A percentile compares a stretch with the other conserved stretches of the same genome.
Conservation (phyloP, 116 monocot genomes). For the Phalaenopsis hybrid region DNA sequence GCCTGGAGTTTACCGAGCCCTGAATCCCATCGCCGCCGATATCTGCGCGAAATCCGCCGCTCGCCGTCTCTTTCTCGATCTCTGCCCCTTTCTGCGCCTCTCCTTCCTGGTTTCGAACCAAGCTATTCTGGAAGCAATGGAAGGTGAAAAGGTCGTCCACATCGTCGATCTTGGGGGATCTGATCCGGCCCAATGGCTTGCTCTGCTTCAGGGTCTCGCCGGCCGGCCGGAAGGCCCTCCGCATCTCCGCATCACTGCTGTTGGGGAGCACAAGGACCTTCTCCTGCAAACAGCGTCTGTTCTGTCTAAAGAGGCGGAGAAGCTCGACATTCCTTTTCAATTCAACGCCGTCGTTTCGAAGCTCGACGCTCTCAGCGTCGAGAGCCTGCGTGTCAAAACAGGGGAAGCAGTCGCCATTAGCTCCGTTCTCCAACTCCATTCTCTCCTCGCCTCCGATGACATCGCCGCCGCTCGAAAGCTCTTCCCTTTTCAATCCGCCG, state of each 20-base stretch:
- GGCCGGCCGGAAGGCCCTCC: constrained; percentile 66
- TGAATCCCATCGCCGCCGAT: constrained; percentile 10
- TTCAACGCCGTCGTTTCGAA: constrained; percentile 55
- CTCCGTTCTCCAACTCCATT: constrained; percentile 61
- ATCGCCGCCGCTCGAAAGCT: not conserved
- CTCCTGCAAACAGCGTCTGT: constrained; percentile 32
- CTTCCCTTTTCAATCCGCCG: constrained; percentile 10
- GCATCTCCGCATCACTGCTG: constrained; percentile 64
- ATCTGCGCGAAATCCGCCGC: constrained; percentile 14
- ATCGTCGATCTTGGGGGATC: constrained; percentile 56
- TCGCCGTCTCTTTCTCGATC: constrained; percentile 52
- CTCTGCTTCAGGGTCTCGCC: constrained; percentile 54
- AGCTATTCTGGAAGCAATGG: constrained; percentile 72
- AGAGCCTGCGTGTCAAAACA: constrained; percentile 60
- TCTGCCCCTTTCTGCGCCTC: constrained; percentile 68
- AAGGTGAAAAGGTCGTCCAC: constrained; percentile 69
- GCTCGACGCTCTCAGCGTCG: constrained; percentile 35
- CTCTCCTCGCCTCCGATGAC: constrained; percentile 34
- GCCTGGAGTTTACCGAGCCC: constrained; percentile 57
- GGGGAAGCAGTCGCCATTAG: constrained; percentile 72
- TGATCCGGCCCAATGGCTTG: constrained; percentile 66
- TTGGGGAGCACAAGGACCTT: constrained; percentile 43
- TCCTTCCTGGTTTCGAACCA: constrained; percentile 55
- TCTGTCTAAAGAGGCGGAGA: constrained; percentile 69
- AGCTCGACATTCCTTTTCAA: constrained; percentile 71